Evolutionary conservation across 208 protist species (phyloP), one percentile per base, ranked within the genome.

Genomic region (Acanthamoeba quina): DNA sequence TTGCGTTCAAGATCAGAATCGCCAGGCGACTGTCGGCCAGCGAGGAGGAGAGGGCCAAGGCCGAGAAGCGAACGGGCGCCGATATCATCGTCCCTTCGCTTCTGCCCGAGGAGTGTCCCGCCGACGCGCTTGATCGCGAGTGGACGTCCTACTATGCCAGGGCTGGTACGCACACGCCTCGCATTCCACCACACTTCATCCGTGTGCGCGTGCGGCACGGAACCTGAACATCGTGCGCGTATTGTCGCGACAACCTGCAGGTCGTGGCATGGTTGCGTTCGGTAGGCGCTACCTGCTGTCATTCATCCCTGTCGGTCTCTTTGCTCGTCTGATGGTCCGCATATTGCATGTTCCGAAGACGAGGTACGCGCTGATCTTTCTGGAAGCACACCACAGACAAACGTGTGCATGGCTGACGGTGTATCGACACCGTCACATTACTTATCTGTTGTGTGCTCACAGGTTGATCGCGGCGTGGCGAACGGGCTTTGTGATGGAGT

Each of bases 291-390:
- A 90, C 29, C 11, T 74, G 85, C 29, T 90, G 31, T 72, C 56
- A 29, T 90, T 90, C 41, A 62, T 90, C 34, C 85, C 85, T n/a
- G 58, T 64, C 3, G 85, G 85, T 47, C 85, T 90, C 31, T 90
- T 90, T 49, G 56, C 85, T 17, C 56, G 85, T n/a, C 56, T 90
- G 17, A 90, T 90, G 85, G 85, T 90, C 34, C 85, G 85, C 85
- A 49, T 72, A 70, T 74, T 90, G 58, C 85, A 90, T 70, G 58
- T 90, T 58, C 85, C 62, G 54, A 72, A 70, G 85, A 70, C 85
- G 85, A 70, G 85, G 85, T 74, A 52, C 24, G 26, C 17, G 2
- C 13, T 17, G 47, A 13, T 15, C 47, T 52, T 52, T 52, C 47
- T 52, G 13, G 13, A 17, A 52, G 15, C 47, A 52, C 47, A 0